These are phyloP conservation scores for Passalora sequoiae DNA, from an alignment of 2,329 filamentous ascomycete genomes.

Conservation along the genomic window DNA sequence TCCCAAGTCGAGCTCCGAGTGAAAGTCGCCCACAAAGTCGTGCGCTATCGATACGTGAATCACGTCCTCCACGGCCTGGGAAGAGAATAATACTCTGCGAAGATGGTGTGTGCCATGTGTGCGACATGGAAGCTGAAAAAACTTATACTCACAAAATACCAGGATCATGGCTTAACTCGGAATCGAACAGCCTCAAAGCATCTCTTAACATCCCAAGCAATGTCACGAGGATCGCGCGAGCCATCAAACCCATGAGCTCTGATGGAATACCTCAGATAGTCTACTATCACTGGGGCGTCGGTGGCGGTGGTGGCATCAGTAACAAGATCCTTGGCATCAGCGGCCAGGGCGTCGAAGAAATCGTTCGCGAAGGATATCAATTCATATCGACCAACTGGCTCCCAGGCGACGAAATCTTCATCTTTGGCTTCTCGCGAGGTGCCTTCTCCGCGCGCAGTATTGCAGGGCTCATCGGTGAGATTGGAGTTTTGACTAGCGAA, in stretches of 20 bases:
- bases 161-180: constrained; percentile 48
- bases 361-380: constrained; percentile 46
- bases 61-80: constrained; percentile 12
- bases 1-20: constrained; percentile 1
- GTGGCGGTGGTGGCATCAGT: constrained; percentile 40
- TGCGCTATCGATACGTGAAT: constrained; percentile 3
- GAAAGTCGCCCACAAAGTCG: neutral
- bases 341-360: constrained; percentile 40
- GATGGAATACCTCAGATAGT: constrained; percentile 49
- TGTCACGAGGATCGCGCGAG: constrained; percentile 46
- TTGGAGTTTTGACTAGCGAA: constrained; percentile 47
- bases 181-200: constrained; percentile 43
- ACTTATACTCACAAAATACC: neutral
- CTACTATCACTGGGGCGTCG: constrained; percentile 49
- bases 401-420: constrained; percentile 48
- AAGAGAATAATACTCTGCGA: constrained; percentile 27
- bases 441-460: constrained; percentile 45
- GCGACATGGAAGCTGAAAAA: neutral
- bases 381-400: constrained; percentile 52
- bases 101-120: constrained; percentile 22
- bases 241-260: constrained; percentile 44
- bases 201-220: constrained; percentile 45
- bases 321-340: constrained; percentile 35
- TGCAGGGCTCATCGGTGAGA: constrained; percentile 41
- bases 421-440: constrained; percentile 47